Percentiles rank a stretch among this genome's conserved stretches.
phyloP scores from a whole-genome alignment of 1,139 yeast species.

The Sugiyamaella novakii region DNA sequence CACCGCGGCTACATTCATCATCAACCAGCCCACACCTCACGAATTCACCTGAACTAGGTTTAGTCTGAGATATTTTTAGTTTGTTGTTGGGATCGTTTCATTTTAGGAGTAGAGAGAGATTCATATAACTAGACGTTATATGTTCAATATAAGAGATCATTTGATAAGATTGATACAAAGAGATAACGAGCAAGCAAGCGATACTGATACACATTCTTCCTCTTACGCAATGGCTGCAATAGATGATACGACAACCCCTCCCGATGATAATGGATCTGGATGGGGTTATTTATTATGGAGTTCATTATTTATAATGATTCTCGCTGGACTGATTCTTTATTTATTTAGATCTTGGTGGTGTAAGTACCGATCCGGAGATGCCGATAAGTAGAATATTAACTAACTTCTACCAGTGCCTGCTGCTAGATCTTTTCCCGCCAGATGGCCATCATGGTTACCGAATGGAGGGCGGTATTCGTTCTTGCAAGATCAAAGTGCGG shows the following conservation, averaged over 20 bases:
- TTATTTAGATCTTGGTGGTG: conserved; percentile 27
- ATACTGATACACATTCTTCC: too few relatives aligned
- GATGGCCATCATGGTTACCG: conserved; percentile 23
- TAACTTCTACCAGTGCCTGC: conserved; percentile 18
- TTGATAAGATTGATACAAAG: too few relatives aligned
- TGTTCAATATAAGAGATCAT: too few relatives aligned
- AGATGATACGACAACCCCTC: not conserved
- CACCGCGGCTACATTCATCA: too few relatives aligned
- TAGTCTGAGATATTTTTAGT: too few relatives aligned
- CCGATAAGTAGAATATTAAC: not conserved
- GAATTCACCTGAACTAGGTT: too few relatives aligned
- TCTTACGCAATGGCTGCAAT: not conserved
- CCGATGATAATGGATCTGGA: conserved; percentile 15
- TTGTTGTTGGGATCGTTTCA: too few relatives aligned
- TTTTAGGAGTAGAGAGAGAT: too few relatives aligned
- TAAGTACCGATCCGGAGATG: conserved; percentile 18
- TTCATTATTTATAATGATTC: conserved; percentile 16
- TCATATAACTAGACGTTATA: too few relatives aligned
- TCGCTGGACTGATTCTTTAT: conserved; percentile 21
- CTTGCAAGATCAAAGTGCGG: conserved; percentile 62
- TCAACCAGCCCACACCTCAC: too few relatives aligned
- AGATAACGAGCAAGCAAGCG: too few relatives aligned
- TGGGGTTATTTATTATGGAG: conserved; percentile 24
- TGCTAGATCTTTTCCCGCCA: conserved; percentile 17
- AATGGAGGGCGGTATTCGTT: conserved; percentile 45